These are phyloP conservation scores for Ceratocystis eucalypticola DNA, from an alignment of 2,329 filamentous ascomycete species.

Conservation along the genomic window DNA sequence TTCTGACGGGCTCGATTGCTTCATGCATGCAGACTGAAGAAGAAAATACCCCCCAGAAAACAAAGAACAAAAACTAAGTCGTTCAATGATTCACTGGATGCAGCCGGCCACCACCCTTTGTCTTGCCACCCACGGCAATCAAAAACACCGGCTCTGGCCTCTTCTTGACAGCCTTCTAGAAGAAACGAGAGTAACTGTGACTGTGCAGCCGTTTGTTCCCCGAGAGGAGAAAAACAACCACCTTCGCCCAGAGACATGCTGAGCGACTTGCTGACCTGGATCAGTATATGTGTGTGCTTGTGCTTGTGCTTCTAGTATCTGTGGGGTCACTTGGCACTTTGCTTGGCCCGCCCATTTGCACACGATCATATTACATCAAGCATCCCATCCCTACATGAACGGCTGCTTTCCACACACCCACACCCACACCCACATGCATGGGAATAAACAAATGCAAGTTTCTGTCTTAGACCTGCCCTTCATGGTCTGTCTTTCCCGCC, in stretches of 20 bases:
- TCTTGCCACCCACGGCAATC: not conserved
- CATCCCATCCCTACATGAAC: not conserved
- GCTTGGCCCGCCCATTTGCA: not conserved
- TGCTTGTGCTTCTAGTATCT: not conserved
- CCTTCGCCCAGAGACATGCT: not conserved
- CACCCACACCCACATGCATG: not conserved
- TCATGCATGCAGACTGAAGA: not conserved
- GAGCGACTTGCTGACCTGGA: not conserved
- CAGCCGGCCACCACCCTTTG: not conserved
- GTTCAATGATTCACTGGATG: not conserved
- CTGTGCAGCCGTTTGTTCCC: not conserved
- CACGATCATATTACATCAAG: not conserved
- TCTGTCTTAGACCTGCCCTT: not conserved
- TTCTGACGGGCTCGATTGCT: not conserved
- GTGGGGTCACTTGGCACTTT: not conserved
- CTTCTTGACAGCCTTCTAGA: constrained; percentile 1
- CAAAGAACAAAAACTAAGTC: not conserved
- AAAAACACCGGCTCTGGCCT: not conserved
- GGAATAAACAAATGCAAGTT: not conserved
- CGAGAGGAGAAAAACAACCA: too few species aligned
- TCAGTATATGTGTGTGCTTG: too few species aligned
- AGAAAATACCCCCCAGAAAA: not conserved
- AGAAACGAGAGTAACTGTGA: not conserved
- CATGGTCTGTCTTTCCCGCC: not conserved
- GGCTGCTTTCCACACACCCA: not conserved